Evolutionary conservation across 345 rosid species (phyloP).

Genomic region (Citrus hindsii): DNA sequence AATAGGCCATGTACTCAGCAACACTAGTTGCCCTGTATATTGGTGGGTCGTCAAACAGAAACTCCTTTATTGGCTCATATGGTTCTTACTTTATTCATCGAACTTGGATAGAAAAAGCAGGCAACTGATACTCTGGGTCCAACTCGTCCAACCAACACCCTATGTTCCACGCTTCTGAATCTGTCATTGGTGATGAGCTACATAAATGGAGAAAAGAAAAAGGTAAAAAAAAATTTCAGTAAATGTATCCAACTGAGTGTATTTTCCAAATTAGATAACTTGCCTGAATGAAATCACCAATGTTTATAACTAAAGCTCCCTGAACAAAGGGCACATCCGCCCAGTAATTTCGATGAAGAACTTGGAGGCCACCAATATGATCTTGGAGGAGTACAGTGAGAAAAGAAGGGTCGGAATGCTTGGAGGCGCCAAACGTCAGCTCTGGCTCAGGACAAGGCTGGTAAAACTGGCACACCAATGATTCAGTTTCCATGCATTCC

Average conservation of each 20-base stretch:
- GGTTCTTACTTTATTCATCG: slow-evolving; percentile 22
- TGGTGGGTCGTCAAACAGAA: slow-evolving; percentile 30
- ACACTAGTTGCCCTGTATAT: slow-evolving; percentile 32
- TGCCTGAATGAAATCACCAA: slow-evolving; percentile 56
- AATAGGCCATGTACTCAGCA: slow-evolving; percentile 30
- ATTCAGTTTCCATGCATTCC: slow-evolving; percentile 49
- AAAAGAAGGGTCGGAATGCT: slow-evolving; percentile 49
- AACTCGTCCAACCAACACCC: slow-evolving; percentile 22
- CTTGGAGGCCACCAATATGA: slow-evolving; percentile 42
- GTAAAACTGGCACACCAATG: slow-evolving; percentile 42
- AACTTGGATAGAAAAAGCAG: slow-evolving; percentile 39
- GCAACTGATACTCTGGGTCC: slow-evolving; percentile 32
- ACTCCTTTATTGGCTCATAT: slow-evolving; percentile 38
- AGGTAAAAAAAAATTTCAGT: neutral
- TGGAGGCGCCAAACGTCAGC: slow-evolving; percentile 36
- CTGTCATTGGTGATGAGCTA: slow-evolving; percentile 32
- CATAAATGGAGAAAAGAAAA: neutral
- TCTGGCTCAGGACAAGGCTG: slow-evolving; percentile 56
- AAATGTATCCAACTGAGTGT: neutral
- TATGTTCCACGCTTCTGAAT: slow-evolving; percentile 39
- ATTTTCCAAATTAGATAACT: neutral
- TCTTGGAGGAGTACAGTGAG: slow-evolving; percentile 49
- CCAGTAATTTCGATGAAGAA: slow-evolving; percentile 41
- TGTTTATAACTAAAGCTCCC: slow-evolving; percentile 40
- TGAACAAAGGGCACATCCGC: slow-evolving; percentile 33